Evolutionary conservation across 1,139 yeast genomes (phyloP).

Genomic region (Kluyveromyces marxianus): DNA sequence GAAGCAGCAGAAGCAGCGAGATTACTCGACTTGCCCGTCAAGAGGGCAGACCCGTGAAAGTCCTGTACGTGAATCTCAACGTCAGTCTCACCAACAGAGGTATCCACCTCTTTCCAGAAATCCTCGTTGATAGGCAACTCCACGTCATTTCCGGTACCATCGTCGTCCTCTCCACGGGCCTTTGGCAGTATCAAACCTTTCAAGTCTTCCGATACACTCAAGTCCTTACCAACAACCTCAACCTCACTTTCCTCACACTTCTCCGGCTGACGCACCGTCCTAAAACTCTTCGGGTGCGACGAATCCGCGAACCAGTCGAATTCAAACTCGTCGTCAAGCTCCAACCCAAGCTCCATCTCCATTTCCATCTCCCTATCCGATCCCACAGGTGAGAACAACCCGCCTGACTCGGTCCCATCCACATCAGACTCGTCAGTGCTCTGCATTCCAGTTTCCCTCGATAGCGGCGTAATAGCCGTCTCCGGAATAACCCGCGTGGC

Average conservation of each 20-base stretch:
- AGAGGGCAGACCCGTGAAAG: too few species aligned
- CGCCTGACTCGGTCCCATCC: conserved; percentile 8
- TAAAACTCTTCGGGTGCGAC: conserved; percentile 18
- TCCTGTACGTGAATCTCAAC: not conserved
- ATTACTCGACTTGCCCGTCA: too few species aligned
- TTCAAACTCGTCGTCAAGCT: conserved; percentile 12
- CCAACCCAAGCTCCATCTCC: conserved; percentile 4
- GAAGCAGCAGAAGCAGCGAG: not conserved
- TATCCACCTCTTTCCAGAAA: conserved; percentile 25
- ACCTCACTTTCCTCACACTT: not conserved
- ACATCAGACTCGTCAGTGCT: conserved; percentile 9
- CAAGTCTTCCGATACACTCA: conserved; percentile 3
- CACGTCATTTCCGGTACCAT: conserved; percentile 5
- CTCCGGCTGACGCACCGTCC: not conserved
- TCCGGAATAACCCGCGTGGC: not conserved
- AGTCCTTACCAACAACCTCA: not conserved
- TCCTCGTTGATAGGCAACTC: conserved; percentile 17
- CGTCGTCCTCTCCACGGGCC: not conserved
- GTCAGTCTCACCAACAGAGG: not conserved
- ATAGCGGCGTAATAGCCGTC: conserved; percentile 1
- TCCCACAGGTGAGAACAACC: conserved; percentile 14
- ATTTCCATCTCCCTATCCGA: conserved; percentile 6
- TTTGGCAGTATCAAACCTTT: not conserved
- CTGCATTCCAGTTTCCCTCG: not conserved
- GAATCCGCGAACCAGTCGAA: conserved; percentile 17